Conservation (phyloP, 2,329 filamentous ascomycete genomes). For the Tolypocladium album region DNA sequence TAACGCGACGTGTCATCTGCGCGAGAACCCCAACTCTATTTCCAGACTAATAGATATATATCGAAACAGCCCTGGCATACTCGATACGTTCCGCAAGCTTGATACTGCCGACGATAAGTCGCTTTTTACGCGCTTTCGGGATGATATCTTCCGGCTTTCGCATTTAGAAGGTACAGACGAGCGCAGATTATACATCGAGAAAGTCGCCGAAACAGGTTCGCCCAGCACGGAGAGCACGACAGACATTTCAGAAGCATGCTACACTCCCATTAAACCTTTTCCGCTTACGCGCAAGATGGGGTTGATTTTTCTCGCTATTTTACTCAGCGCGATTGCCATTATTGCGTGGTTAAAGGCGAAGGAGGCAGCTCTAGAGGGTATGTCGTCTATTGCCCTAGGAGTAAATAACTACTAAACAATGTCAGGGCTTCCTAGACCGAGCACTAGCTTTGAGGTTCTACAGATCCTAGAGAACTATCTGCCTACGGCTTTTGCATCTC, state of each 20-base stretch:
- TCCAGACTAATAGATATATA: slow-evolving; percentile 9
- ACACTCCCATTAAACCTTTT: slow-evolving; percentile 13
- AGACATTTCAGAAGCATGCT: slow-evolving; percentile 7
- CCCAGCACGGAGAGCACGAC: background rate
- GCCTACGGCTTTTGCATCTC: slow-evolving; percentile 41
- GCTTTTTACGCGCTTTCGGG: background rate
- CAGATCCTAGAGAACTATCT: slow-evolving; percentile 36
- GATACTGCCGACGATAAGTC: slow-evolving; percentile 8
- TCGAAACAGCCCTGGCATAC: slow-evolving; percentile 4
- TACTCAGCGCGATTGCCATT: slow-evolving; percentile 6
- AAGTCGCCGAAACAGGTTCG: background rate
- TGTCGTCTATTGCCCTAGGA: background rate
- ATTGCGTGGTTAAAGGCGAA: slow-evolving; percentile 13
- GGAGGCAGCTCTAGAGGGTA: slow-evolving; percentile 10
- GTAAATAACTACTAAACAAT: too few relatives aligned
- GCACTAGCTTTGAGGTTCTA: slow-evolving; percentile 18
- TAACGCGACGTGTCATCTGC: slow-evolving; percentile 4
- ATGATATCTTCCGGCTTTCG: slow-evolving; percentile 5
- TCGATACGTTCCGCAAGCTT: slow-evolving; percentile 1
- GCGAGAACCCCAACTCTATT: slow-evolving; percentile 15
- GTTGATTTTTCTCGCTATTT: slow-evolving; percentile 2
- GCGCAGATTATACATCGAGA: background rate
- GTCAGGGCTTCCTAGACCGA: slow-evolving; percentile 20
- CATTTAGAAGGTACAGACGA: background rate
- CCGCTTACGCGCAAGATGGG: slow-evolving; percentile 9